A percentile compares a stretch with the other conserved stretches of the same genome.
phyloP scores from a whole-genome alignment of 169 alveolate species.

The Plasmodium inui region DNA sequence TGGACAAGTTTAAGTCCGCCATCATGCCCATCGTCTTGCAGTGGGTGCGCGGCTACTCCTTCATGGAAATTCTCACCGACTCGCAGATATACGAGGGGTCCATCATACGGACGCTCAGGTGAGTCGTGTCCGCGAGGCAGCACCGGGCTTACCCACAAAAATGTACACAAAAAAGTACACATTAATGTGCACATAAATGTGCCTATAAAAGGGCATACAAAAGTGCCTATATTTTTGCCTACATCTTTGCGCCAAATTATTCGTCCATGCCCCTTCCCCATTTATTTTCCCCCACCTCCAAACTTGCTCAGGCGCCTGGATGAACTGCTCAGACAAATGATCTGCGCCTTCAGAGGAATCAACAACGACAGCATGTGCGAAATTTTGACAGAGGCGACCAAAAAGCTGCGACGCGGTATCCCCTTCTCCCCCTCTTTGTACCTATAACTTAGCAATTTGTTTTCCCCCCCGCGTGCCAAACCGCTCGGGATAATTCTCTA shows the following conservation, averaged over 20 bases:
- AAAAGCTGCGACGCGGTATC: conserved; percentile 97
- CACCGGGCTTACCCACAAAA: neutral
- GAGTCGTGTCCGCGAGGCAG: neutral
- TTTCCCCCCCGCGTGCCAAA: neutral
- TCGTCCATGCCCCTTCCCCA: neutral
- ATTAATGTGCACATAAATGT: neutral
- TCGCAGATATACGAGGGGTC: conserved; percentile 98
- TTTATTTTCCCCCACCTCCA: neutral
- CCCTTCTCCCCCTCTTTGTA: conserved; percentile 98
- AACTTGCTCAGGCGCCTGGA: conserved; percentile 93
- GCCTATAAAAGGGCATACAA: neutral
- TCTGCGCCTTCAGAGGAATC: conserved; percentile 95
- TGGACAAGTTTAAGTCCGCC: conserved; percentile 93
- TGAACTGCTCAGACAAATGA: conserved; percentile 97
- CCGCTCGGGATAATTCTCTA: neutral
- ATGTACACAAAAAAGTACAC: neutral
- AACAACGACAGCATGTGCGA: conserved; percentile 96
- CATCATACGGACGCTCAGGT: conserved; percentile 92
- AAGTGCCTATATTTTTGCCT: neutral
- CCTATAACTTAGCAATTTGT: conserved; percentile 68
- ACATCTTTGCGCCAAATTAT: neutral
- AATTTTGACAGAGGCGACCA: conserved; percentile 93
- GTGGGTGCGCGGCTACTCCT: conserved; percentile 98
- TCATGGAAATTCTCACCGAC: conserved; percentile 93
- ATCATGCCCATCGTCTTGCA: conserved; percentile 94